phyloP scores from a whole-genome alignment of 2,329 filamentous ascomycete species.

The Dactylonectria macrodidyma region DNA sequence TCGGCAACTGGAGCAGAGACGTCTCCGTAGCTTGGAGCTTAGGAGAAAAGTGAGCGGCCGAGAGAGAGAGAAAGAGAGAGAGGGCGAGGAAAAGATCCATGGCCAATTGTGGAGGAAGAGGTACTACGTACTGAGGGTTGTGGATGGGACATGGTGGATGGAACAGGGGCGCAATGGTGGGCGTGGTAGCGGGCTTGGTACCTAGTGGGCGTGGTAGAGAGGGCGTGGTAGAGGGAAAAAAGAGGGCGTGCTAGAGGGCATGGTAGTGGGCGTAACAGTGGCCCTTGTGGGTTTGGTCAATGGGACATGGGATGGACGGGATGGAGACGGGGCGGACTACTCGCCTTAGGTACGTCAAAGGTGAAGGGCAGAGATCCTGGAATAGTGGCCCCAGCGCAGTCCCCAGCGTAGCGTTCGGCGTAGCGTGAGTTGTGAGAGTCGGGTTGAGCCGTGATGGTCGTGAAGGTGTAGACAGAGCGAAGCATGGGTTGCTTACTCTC shows the following conservation, averaged over 20 bases:
- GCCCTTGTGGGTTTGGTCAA: slow-evolving; percentile 20
- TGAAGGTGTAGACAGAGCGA: slow-evolving; percentile 33
- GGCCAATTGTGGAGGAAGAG: slow-evolving; percentile 16
- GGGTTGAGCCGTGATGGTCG: slow-evolving; percentile 24
- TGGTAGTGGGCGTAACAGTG: slow-evolving; percentile 9
- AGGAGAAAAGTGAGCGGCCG: slow-evolving; percentile 22
- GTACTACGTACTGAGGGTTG: not conserved
- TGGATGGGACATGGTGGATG: slow-evolving; percentile 37
- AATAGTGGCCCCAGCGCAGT: slow-evolving; percentile 25
- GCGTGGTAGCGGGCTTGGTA: slow-evolving; percentile 22
- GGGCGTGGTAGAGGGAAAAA: slow-evolving; percentile 4
- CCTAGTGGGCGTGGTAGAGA: slow-evolving; percentile 13
- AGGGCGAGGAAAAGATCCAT: slow-evolving; percentile 32
- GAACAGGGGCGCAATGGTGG: slow-evolving; percentile 31
- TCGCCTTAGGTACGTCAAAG: slow-evolving; percentile 26
- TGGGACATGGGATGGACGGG: slow-evolving; percentile 36
- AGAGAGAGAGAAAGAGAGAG: not conserved
- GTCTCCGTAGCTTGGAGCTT: slow-evolving; percentile 16
- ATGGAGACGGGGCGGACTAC: slow-evolving; percentile 44
- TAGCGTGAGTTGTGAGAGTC: slow-evolving; percentile 19
- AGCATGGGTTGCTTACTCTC: slow-evolving; percentile 18
- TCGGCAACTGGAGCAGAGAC: slow-evolving; percentile 40
- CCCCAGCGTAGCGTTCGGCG: slow-evolving; percentile 15
- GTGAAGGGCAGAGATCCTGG: slow-evolving; percentile 23
- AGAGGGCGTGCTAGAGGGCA: slow-evolving; percentile 4